Base-by-base conservation (phyloP, 805 yeast species). In the Wickerhamiella qilinensis region DNA sequence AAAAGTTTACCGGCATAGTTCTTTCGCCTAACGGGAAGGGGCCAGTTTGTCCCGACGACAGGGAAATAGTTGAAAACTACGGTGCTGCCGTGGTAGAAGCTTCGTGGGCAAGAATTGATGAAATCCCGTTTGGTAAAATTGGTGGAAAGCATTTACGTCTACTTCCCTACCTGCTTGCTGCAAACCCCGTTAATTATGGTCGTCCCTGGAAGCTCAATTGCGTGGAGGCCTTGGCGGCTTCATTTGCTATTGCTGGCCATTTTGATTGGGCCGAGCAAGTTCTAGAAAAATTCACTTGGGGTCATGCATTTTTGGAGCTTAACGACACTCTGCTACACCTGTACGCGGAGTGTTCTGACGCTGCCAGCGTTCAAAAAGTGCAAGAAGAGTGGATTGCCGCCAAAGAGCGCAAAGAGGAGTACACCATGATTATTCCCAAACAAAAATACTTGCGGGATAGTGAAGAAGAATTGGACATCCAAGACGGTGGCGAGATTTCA, bases 31-130 rank as follows among this genome's bases (percentile, higher is more conserved):
- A 84, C 52, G 98, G 96, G 12, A 78, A 76, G 51, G 68, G 73
- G 5, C 86, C 84, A 1, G 94, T 91, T 1, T 83, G 94, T 55
- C 97, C 97, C 0, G 67, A 79, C 47, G 98, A 91, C 56, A 53
- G 59, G 30, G 80, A 72, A 35, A 67, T 83, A 11, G 94, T 85
- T 0, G 93, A 80, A 49, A 65, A 65, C 21, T 54, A 64, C 30
- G 98, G 98, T 28, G 91, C 85, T n/a, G 94, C 98, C 0, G 98
- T 91, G 7, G 97, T 91, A 2, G 98, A 91, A 56, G 88, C 97
- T 59, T 84, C 95, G 2, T 91, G 98, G 98, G 98, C 98, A 0
- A 65, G 97, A 39, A 57, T 91, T n/a, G 94, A 85, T 40, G 98
- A 91, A 56, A 75, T 91, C n/a, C 98, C 98, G 3, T 91, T 91